These are phyloP conservation scores for Zymoseptoria brevis DNA, from an alignment of 2,329 filamentous ascomycete species.

Conservation along the genomic window DNA sequence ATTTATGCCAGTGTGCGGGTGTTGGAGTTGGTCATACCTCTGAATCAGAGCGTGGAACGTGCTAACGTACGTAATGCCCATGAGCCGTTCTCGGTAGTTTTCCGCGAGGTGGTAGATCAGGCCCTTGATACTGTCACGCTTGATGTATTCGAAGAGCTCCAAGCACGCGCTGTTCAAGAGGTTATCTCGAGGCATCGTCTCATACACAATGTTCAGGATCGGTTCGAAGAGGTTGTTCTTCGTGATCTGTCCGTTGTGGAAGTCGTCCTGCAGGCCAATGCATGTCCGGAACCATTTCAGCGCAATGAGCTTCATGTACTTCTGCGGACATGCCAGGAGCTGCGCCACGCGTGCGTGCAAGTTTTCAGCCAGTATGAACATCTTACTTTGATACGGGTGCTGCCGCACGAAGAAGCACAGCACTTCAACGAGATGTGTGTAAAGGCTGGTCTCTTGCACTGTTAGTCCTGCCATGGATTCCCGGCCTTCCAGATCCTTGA, in stretches of 20 bases:
- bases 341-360: constrained; percentile 73
- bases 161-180: constrained; percentile 87
- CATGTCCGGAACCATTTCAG: constrained; percentile 90
- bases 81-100: constrained; percentile 70
- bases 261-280: constrained; percentile 78
- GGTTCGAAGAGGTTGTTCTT: constrained; percentile 75
- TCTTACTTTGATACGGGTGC: constrained; percentile 78
- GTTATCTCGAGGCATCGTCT: constrained; percentile 86
- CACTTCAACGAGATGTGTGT: constrained; percentile 84
- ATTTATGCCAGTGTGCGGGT: constrained; percentile 32
- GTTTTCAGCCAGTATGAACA: constrained; percentile 74
- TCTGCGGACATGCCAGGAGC: constrained; percentile 74
- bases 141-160: constrained; percentile 88
- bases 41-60: constrained; percentile 71
- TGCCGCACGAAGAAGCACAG: constrained; percentile 89
- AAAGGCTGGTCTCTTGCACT: constrained; percentile 81
- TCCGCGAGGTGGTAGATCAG: constrained; percentile 78
- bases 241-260: constrained; percentile 78
- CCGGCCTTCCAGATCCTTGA: constrained; percentile 69
- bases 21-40: constrained; percentile 71
- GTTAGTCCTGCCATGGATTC: constrained; percentile 48
- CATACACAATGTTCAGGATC: constrained; percentile 73
- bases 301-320: constrained; percentile 83
- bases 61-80: constrained; percentile 70
- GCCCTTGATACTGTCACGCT: constrained; percentile 67